Conservation (phyloP, 768 basidiomycete genomes). For the Pluteus cervinus region DNA sequence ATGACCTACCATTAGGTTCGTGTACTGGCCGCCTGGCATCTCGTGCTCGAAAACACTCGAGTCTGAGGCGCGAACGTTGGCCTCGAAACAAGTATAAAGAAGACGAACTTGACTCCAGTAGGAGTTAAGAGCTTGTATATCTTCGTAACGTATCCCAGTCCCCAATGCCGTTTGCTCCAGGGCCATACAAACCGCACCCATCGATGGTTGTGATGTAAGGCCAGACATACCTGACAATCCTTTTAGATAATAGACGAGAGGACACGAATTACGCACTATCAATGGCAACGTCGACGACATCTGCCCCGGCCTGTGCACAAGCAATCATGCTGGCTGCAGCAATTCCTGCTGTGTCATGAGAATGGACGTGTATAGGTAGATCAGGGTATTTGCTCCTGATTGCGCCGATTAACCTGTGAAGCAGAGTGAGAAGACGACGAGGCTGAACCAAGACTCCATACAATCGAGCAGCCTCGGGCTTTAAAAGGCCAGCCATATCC, state of each 20-base stretch:
- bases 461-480: conserved; percentile 91
- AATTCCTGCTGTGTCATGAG: conserved; percentile 99
- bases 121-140: conserved; percentile 93
- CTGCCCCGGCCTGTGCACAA: conserved; percentile 93
- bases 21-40: conserved; percentile 98
- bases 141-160: conserved; percentile 93
- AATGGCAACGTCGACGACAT: conserved; percentile 96
- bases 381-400: conserved; percentile 96
- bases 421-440: conserved; percentile 3
- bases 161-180: conserved; percentile 92
- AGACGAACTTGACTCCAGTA: conserved; percentile 98
- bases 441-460: conserved; percentile 20
- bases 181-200: conserved; percentile 95
- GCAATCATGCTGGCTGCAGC: conserved; percentile 98
- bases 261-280: conserved; percentile 61
- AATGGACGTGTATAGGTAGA: conserved; percentile 98
- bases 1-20: conserved; percentile 79
- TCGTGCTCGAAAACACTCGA: conserved; percentile 98
- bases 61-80: conserved; percentile 94
- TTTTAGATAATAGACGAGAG: conserved; percentile 10
- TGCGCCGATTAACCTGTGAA: conserved; percentile 76
- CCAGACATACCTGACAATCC: conserved; percentile 84
- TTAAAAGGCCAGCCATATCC: conserved; percentile 97
- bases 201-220: conserved; percentile 95
- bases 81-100: conserved; percentile 96